Conservation (phyloP, 768 basidiomycete genomes). For the Suillus weaverae region DNA sequence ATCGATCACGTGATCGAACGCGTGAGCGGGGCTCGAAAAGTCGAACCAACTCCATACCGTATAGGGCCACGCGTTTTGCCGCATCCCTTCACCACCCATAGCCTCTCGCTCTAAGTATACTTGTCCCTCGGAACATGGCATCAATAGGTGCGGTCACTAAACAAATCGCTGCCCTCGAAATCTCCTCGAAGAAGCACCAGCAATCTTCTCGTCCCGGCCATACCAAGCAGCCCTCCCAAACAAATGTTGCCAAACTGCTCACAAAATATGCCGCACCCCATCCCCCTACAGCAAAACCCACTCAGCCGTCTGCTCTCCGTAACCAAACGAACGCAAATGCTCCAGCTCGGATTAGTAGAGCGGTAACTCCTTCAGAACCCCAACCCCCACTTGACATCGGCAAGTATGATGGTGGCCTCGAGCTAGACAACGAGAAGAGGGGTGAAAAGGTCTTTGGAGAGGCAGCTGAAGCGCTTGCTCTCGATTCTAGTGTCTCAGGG, state of each 20-base stretch:
- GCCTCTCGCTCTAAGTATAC: background rate
- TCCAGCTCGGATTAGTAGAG: slow-evolving; percentile 18
- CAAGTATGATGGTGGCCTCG: slow-evolving; percentile 95
- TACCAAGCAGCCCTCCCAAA: slow-evolving; percentile 58
- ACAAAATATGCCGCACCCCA: slow-evolving; percentile 75
- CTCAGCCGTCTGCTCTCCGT: slow-evolving; percentile 44
- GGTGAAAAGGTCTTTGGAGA: slow-evolving; percentile 76
- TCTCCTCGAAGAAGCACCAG: slow-evolving; percentile 51
- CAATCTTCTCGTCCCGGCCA: slow-evolving; percentile 34
- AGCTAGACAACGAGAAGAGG: slow-evolving; percentile 79
- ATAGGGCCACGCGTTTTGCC: background rate
- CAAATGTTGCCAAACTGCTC: slow-evolving; percentile 67
- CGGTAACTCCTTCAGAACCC: slow-evolving; percentile 26
- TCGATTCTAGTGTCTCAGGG: slow-evolving; percentile 80
- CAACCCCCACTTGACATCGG: slow-evolving; percentile 67
- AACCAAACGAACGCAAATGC: slow-evolving; percentile 32
- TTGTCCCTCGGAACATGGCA: slow-evolving; percentile 33
- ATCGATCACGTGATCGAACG: slow-evolving; percentile 13
- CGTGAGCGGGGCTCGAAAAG: slow-evolving; percentile 27
- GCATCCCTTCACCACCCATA: background rate
- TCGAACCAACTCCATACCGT: slow-evolving; percentile 7
- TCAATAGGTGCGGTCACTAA: slow-evolving; percentile 56
- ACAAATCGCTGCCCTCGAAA: slow-evolving; percentile 70
- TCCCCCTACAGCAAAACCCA: slow-evolving; percentile 38
- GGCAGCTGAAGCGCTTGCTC: slow-evolving; percentile 75